Conservation (phyloP, 352 stramenopile species). For the Blastocystis sp. region DNA sequence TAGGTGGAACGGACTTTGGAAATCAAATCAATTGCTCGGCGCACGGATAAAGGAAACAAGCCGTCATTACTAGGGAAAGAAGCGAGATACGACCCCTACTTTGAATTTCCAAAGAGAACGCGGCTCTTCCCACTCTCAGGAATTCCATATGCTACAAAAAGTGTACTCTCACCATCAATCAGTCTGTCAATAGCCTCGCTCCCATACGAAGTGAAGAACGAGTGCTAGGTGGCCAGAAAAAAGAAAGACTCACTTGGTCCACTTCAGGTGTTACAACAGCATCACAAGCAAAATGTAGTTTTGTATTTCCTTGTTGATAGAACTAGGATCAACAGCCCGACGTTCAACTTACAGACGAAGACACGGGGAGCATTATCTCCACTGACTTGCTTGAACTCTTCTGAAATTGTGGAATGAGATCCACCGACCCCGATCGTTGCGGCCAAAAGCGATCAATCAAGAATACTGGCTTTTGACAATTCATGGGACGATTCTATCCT, state of each 20-base stretch:
- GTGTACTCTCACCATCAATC: background rate
- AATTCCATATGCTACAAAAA: background rate
- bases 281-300: background rate
- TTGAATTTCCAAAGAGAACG: background rate
- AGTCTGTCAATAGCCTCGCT: background rate
- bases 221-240: too few species aligned
- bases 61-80: background rate
- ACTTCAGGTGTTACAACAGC: background rate
- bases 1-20: too few species aligned
- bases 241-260: background rate
- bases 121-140: slow-evolving; percentile 30
- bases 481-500: background rate
- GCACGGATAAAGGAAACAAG: background rate
- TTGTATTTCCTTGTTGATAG: slow-evolving; percentile 9
- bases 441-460: slow-evolving; percentile 23
- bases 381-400: background rate
- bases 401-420: background rate
- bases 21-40: background rate
- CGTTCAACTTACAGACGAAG: background rate
- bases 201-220: too few species aligned
- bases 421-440: background rate
- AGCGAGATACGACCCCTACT: background rate
- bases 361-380: background rate
- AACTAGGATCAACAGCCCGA: background rate
- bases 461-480: background rate